Conservation (phyloP, 2,329 filamentous ascomycete species). For the Shiraia sp. region DNA sequence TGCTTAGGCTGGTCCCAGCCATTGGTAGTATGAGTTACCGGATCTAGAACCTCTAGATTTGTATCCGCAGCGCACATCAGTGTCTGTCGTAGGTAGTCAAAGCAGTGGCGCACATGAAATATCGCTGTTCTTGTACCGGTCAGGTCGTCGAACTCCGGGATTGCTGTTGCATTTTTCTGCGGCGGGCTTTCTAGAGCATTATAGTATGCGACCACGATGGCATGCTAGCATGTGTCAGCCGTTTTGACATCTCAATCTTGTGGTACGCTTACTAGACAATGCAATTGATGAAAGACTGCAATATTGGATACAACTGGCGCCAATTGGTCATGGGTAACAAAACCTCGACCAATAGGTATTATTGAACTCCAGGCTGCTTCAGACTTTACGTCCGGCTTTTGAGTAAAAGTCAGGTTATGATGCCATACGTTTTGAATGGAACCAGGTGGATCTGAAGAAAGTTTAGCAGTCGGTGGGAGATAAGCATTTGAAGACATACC, state of each 20-base stretch:
- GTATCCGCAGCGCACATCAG: constrained; percentile 25
- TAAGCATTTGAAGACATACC: background rate
- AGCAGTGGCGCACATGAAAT: constrained; percentile 13
- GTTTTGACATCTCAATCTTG: background rate
- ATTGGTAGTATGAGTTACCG: constrained; percentile 3
- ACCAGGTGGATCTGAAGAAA: background rate
- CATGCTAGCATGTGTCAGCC: too few species aligned
- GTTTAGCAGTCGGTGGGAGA: too few species aligned
- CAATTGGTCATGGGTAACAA: constrained; percentile 2
- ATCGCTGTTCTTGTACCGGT: too few species aligned
- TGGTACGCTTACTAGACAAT: constrained; percentile 2
- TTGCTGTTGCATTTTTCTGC: too few species aligned
- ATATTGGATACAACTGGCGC: constrained; percentile 1
- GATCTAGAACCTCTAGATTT: constrained; percentile 10
- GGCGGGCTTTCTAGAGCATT: too few species aligned
- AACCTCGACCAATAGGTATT: constrained; percentile 8
- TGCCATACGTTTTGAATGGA: constrained; percentile 4
- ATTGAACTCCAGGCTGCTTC: constrained; percentile 9
- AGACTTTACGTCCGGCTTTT: background rate
- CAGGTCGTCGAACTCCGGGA: too few species aligned
- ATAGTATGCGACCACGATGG: too few species aligned
- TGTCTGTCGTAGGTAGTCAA: constrained; percentile 24
- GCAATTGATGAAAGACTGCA: constrained; percentile 5
- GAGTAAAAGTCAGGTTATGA: constrained; percentile 3
- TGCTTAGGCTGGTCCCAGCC: constrained; percentile 10